Base-by-base conservation (phyloP, 2,329 filamentous ascomycete species). In the Colletotrichum kahawae region DNA sequence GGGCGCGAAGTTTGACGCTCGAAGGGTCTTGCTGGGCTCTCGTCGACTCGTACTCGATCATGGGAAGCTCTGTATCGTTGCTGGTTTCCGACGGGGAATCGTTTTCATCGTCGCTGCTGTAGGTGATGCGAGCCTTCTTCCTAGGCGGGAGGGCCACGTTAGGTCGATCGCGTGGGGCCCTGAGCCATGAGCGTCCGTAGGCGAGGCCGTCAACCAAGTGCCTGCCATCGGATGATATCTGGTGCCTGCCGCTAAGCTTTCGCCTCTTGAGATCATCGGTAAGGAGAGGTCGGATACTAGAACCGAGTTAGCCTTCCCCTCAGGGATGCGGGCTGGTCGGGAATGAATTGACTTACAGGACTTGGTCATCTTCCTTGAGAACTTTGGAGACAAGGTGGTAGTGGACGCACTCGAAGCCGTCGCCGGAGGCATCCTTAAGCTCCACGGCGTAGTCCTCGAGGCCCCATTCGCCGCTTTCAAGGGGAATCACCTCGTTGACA, bases 401-500 rank as follows among this genome's bases (percentile, higher is more conserved):
- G 85, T 98, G 96, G 71, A 98, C 85, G 79, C 95, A 97, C 84
- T 98, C 96, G 78, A 95, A 98, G 60, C 90, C 92, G 21, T 84
- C 86, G n/a, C 89, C 89, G 48, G 86, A 84, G 33, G 81, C 79
- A 70, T 89, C 88, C 24, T 84, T 83, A 5, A 98, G 88, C 83
- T 97, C 94, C 34, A 98, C 95, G 10, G 91, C 91, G 83, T 98
- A 98, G 82, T 98, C 95, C 80, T 98, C 96, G 5, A 98, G 85
- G 0, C 95, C 95, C 95, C 95, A 98, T 75, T 95, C 88, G 54
- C 89, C 89, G 71, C 93, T 92, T 85, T 98, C 95, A 0, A 98
- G 90, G 0, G 96, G 95, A 3, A 98, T 87, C 18, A 94, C 89
- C 57, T 94, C 91, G 83, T 97, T 96, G 78, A 98, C 88, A 76